Percentiles rank a stretch among this genome's conserved stretches.
phyloP scores from a whole-genome alignment of 768 basidiomycete genomes.

The Gyrodon lividus region DNA sequence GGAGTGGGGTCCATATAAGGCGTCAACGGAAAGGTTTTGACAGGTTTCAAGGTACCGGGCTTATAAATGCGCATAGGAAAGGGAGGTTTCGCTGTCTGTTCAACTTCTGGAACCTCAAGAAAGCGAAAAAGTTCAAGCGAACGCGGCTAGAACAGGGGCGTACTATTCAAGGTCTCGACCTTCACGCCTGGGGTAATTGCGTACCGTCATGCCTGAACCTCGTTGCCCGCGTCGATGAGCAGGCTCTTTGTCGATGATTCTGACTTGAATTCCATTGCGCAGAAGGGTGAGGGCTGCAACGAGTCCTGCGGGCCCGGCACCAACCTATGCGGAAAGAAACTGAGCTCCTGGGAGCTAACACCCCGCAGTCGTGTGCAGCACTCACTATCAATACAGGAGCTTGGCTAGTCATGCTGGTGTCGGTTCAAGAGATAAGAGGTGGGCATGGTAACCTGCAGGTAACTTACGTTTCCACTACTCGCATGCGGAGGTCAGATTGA shows the following conservation, averaged over 20 bases:
- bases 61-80: constrained; percentile 35
- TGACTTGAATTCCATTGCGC: constrained; percentile 24
- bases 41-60: neutral
- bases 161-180: neutral
- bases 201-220: constrained; percentile 37
- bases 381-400: neutral
- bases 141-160: constrained; percentile 33
- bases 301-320: constrained; percentile 47
- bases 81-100: constrained; percentile 27
- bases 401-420: neutral
- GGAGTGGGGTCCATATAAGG: constrained; percentile 8
- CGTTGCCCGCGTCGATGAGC: constrained; percentile 37
- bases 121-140: constrained; percentile 41
- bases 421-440: neutral
- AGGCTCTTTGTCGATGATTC: constrained; percentile 11
- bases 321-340: constrained; percentile 35
- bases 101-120: constrained; percentile 39
- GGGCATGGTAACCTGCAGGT: too few relatives aligned
- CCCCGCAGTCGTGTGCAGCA: neutral
- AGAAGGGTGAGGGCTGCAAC: constrained; percentile 41
- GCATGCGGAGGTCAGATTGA: too few relatives aligned
- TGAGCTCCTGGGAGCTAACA: neutral
- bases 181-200: neutral
- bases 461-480: too few relatives aligned
- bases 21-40: neutral